These are phyloP conservation scores for Musa balbisiana DNA, from an alignment of 202 grass and related monocot species.

Conservation along the genomic window DNA sequence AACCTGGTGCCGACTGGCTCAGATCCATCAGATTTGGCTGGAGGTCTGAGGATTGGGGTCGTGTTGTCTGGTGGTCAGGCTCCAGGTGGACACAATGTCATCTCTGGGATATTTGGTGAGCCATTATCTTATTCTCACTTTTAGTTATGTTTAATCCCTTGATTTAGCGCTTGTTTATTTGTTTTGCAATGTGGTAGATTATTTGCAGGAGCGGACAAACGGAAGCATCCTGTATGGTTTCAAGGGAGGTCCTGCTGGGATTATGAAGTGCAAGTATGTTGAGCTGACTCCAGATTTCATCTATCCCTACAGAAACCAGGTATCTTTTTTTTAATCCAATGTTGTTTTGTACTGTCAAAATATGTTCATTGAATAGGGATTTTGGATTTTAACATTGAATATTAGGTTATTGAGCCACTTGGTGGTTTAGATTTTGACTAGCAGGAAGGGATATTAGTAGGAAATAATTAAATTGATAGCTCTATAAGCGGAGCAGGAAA, in stretches of 20 bases:
- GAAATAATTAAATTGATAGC: not conserved
- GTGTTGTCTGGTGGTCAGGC: conserved; percentile 93
- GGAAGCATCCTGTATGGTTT: conserved; percentile 79
- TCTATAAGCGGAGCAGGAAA: too few relatives aligned
- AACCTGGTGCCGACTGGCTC: conserved; percentile 41
- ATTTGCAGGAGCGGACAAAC: conserved; percentile 59
- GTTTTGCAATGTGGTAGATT: conserved; percentile 39
- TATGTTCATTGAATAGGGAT: not conserved
- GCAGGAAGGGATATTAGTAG: not conserved
- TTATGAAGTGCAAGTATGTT: conserved; percentile 93
- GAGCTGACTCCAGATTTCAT: conserved; percentile 70
- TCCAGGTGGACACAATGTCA: conserved; percentile 88
- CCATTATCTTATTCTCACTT: not conserved
- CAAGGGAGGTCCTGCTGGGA: conserved; percentile 84
- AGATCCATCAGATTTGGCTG: conserved; percentile 12
- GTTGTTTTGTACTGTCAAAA: not conserved
- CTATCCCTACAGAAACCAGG: conserved; percentile 98
- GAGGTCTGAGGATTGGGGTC: conserved; percentile 62
- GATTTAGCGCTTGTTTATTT: conserved; percentile 1
- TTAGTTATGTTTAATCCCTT: not conserved
- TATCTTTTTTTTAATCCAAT: conserved; percentile 11
- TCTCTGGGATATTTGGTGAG: conserved; percentile 90
- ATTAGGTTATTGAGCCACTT: too few relatives aligned
- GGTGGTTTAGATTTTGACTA: too few relatives aligned
- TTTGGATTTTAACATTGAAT: too few relatives aligned